Conservation (phyloP, 2,329 filamentous ascomycete genomes). For the Myriosclerotinia curreyana region DNA sequence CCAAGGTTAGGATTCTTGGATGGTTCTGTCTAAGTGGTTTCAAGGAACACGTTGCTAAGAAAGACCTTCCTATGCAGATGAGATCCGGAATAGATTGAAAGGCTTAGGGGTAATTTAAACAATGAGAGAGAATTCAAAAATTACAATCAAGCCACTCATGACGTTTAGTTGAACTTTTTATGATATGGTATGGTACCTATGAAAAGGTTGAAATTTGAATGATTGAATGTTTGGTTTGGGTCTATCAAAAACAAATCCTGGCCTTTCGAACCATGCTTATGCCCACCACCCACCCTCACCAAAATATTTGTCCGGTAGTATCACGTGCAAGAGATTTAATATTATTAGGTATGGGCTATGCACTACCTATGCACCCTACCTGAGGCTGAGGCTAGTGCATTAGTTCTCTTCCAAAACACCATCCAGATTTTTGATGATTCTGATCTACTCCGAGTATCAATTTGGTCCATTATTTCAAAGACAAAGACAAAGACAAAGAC, state of each 20-base stretch:
- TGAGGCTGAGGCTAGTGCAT: too few species aligned
- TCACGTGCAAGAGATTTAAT: too few species aligned
- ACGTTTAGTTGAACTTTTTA: slow-evolving; percentile 24
- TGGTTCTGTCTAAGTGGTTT: slow-evolving; percentile 24
- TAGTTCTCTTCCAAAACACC: too few species aligned
- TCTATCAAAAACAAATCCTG: slow-evolving; percentile 13
- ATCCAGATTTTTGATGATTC: too few species aligned
- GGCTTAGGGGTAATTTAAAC: slow-evolving; percentile 21
- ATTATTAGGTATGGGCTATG: too few species aligned
- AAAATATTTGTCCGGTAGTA: too few species aligned
- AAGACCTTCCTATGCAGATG: slow-evolving; percentile 23
- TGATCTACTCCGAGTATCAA: too few species aligned
- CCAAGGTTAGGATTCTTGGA: slow-evolving; percentile 21
- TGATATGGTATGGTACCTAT: not conserved
- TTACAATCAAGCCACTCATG: slow-evolving; percentile 28
- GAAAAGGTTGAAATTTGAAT: not conserved
- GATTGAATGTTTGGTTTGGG: not conserved
- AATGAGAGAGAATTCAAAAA: slow-evolving; percentile 19
- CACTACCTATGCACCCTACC: too few species aligned
- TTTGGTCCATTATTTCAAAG: not conserved
- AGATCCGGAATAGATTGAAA: slow-evolving; percentile 3
- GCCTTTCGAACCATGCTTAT: not conserved
- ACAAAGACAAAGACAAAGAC: too few species aligned
- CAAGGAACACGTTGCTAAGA: slow-evolving; percentile 37
- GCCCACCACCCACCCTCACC: not conserved